These are phyloP conservation scores for Wickerhamomyces tratensis DNA, from an alignment of 805 yeast species.

Conservation along the genomic window DNA sequence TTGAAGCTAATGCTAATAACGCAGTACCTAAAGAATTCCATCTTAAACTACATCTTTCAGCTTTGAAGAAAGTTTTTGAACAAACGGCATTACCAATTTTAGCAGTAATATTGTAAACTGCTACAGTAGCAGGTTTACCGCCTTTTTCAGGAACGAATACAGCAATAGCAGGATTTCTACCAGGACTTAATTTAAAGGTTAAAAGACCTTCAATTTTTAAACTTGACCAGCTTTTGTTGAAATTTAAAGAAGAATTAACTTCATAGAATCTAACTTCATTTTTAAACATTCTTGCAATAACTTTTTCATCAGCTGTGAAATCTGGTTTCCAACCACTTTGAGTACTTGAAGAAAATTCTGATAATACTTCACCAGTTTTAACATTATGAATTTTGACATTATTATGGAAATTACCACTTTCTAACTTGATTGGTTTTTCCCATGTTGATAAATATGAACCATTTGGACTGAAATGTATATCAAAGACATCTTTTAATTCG, in stretches of 20 bases:
- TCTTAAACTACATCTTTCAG: constrained; percentile 82
- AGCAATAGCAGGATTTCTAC: constrained; percentile 83
- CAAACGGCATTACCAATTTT: constrained; percentile 57
- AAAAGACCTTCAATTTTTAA: constrained; percentile 44
- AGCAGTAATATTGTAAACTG: constrained; percentile 73
- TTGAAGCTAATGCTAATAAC: constrained; percentile 82
- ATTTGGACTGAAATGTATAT: constrained; percentile 79
- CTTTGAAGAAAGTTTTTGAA: constrained; percentile 86
- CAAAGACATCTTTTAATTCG: constrained; percentile 60
- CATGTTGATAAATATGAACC: constrained; percentile 80
- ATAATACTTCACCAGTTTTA: constrained; percentile 35
- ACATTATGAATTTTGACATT: constrained; percentile 75
- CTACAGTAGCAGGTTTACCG: constrained; percentile 85
- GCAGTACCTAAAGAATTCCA: constrained; percentile 97
- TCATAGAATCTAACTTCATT: constrained; percentile 66
- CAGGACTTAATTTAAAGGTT: constrained; percentile 72
- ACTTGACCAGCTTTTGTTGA: constrained; percentile 47
- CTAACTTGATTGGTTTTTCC: constrained; percentile 74
- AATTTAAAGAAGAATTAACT: constrained; percentile 30
- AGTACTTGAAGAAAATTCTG: constrained; percentile 64
- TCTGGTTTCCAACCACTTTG: constrained; percentile 94
- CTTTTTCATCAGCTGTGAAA: constrained; percentile 71
- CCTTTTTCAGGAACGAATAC: constrained; percentile 79
- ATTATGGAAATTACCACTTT: constrained; percentile 62
- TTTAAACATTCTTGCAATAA: constrained; percentile 49